Percentiles rank a stretch among this genome's conserved stretches.
Evolutionary conservation across 2,329 filamentous ascomycete species (phyloP).

Genomic region (Pseudocercospora vitis): DNA sequence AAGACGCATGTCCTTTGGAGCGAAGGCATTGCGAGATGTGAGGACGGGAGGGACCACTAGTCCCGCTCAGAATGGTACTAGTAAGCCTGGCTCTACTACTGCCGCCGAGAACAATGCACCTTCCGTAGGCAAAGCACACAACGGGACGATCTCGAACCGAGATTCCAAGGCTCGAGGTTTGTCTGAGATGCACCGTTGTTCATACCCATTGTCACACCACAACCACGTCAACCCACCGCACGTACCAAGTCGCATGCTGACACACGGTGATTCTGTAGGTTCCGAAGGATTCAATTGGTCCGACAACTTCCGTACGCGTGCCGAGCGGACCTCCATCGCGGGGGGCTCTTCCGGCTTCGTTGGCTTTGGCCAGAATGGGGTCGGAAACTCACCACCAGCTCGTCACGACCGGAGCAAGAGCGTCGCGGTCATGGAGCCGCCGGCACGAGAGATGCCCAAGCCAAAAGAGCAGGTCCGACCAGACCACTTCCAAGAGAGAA

Average conservation of each 20-base stretch:
- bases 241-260: conserved; percentile 38
- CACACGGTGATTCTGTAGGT: conserved; percentile 53
- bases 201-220: conserved; percentile 12
- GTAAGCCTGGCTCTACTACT: conserved; percentile 36
- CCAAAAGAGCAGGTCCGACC: conserved; percentile 63
- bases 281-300: conserved; percentile 95
- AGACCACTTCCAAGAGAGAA: conserved; percentile 94
- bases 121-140: conserved; percentile 26
- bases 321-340: conserved; percentile 67
- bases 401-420: conserved; percentile 70
- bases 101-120: conserved; percentile 23
- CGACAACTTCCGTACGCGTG: conserved; percentile 88
- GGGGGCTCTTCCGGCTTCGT: conserved; percentile 54
- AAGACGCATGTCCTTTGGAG: conserved; percentile 87
- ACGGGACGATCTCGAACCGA: conserved; percentile 52
- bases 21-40: conserved; percentile 72
- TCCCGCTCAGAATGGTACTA: conserved; percentile 39
- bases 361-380: conserved; percentile 35
- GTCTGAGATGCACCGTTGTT: conserved; percentile 44
- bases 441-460: conserved; percentile 49
- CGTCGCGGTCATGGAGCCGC: conserved; percentile 61
- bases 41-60: conserved; percentile 46
- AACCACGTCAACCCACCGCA: conserved; percentile 25
- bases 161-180: conserved; percentile 59
- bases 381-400: conserved; percentile 14